Evolutionary conservation across 2,329 filamentous ascomycete species (phyloP).

Genomic region (Sarocladiaceae sp.): DNA sequence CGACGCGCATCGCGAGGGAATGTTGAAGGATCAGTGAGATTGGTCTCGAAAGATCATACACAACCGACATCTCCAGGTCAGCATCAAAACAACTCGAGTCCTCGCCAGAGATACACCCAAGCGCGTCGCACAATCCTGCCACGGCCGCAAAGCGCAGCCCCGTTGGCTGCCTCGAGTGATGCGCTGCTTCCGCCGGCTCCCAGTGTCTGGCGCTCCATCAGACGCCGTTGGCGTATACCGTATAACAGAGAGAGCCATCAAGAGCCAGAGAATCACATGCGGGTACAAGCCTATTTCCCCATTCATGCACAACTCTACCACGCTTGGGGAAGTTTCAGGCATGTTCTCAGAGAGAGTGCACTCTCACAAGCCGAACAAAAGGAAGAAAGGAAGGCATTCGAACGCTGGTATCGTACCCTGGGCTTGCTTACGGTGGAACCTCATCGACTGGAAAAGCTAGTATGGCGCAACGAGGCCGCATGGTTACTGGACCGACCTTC

Average conservation of each 20-base stretch:
- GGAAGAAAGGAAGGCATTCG: neutral
- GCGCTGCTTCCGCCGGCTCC: neutral
- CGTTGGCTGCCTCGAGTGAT: too few relatives aligned
- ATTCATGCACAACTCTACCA: constrained; percentile 11
- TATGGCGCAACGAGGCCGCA: constrained; percentile 20
- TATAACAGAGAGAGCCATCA: neutral
- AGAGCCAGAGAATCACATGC: neutral
- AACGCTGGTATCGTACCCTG: constrained; percentile 2
- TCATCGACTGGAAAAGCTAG: constrained; percentile 6
- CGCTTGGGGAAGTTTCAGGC: constrained; percentile 28
- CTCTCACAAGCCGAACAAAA: constrained; percentile 14
- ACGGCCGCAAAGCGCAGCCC: too few relatives aligned
- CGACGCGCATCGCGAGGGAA: too few relatives aligned
- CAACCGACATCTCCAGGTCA: too few relatives aligned
- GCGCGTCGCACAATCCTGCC: too few relatives aligned
- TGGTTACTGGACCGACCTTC: constrained; percentile 25
- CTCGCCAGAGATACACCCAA: too few relatives aligned
- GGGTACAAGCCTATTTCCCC: neutral
- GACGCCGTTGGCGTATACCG: neutral
- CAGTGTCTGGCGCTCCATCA: neutral
- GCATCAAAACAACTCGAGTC: too few relatives aligned
- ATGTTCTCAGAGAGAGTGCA: constrained; percentile 19
- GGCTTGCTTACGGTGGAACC: neutral
- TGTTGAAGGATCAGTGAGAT: too few relatives aligned
- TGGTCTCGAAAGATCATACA: too few relatives aligned